These are phyloP conservation scores for Naganishia vaughanmartiniae DNA, from an alignment of 768 basidiomycete species.

Conservation along the genomic window DNA sequence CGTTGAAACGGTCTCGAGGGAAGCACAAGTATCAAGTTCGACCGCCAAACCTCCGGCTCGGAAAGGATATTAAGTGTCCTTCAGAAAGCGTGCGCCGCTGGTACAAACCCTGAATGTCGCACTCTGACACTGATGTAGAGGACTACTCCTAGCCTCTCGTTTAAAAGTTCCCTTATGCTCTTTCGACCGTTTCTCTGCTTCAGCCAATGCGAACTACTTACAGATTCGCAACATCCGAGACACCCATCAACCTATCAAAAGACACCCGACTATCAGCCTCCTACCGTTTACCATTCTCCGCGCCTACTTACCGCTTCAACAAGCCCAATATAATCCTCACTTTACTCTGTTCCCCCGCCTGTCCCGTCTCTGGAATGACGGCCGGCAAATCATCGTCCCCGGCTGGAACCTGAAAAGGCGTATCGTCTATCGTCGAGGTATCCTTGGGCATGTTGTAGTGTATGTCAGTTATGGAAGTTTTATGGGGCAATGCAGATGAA, in stretches of 20 bases:
- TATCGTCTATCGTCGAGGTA: background rate
- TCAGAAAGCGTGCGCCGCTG: too few species aligned
- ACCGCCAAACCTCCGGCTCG: too few species aligned
- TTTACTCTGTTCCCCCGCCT: conserved; percentile 74
- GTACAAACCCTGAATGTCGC: too few species aligned
- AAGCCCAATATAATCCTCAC: conserved; percentile 90
- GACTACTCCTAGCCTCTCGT: too few species aligned
- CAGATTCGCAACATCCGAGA: conserved; percentile 94
- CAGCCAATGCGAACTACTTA: conserved; percentile 53
- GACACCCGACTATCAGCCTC: background rate
- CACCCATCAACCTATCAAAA: conserved; percentile 60
- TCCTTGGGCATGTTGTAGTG: background rate
- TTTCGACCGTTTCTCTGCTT: background rate
- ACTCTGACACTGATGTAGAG: too few species aligned
- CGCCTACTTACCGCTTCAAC: conserved; percentile 70
- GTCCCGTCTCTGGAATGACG: conserved; percentile 45
- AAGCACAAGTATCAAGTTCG: too few species aligned
- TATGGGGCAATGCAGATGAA: too few species aligned
- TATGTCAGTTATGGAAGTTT: too few species aligned
- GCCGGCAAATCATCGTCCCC: conserved; percentile 47
- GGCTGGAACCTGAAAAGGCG: conserved; percentile 31
- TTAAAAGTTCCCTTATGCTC: background rate
- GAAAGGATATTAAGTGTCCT: too few species aligned
- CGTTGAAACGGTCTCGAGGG: too few species aligned
- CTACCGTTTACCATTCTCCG: background rate